Evolutionary conservation across 2,329 filamentous ascomycete species (phyloP).

Genomic region (Arthrinium puccinioides): DNA sequence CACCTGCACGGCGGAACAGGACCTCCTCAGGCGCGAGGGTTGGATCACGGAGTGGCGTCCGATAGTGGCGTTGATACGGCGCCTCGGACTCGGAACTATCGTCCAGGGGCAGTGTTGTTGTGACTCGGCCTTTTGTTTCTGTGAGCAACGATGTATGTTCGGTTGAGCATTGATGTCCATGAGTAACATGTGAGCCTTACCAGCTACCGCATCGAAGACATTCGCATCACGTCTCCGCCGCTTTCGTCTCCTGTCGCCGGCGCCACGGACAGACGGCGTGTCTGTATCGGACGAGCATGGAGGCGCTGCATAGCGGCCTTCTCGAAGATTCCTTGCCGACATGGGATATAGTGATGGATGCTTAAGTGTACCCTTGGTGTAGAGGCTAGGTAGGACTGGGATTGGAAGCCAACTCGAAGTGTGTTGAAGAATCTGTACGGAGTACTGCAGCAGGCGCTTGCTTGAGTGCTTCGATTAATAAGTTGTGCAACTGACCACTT

Average conservation of each 20-base stretch:
- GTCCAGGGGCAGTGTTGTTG: slow-evolving; percentile 20
- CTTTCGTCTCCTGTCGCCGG: slow-evolving; percentile 10
- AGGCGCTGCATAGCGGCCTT: neutral
- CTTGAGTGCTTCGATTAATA: too few relatives aligned
- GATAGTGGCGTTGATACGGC: slow-evolving; percentile 7
- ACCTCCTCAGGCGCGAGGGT: slow-evolving; percentile 60
- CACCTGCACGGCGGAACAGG: slow-evolving; percentile 57
- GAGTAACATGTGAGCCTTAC: too few relatives aligned
- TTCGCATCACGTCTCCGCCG: slow-evolving; percentile 34
- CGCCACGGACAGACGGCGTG: slow-evolving; percentile 13
- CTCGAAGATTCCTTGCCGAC: neutral
- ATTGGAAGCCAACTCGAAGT: too few relatives aligned
- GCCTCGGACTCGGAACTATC: slow-evolving; percentile 12
- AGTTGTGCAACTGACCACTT: too few relatives aligned
- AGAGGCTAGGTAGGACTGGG: too few relatives aligned
- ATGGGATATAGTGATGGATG: too few relatives aligned
- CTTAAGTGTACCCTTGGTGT: too few relatives aligned
- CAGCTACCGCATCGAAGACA: slow-evolving; percentile 68
- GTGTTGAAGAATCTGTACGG: too few relatives aligned
- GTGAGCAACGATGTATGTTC: neutral
- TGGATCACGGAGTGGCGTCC: slow-evolving; percentile 21
- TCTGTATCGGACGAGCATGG: slow-evolving; percentile 9
- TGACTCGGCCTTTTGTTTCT: slow-evolving; percentile 24
- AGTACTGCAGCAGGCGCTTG: too few relatives aligned
- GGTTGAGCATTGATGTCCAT: neutral